phyloP scores from a whole-genome alignment of 345 rosid species.

The Euclidium syriacum region DNA sequence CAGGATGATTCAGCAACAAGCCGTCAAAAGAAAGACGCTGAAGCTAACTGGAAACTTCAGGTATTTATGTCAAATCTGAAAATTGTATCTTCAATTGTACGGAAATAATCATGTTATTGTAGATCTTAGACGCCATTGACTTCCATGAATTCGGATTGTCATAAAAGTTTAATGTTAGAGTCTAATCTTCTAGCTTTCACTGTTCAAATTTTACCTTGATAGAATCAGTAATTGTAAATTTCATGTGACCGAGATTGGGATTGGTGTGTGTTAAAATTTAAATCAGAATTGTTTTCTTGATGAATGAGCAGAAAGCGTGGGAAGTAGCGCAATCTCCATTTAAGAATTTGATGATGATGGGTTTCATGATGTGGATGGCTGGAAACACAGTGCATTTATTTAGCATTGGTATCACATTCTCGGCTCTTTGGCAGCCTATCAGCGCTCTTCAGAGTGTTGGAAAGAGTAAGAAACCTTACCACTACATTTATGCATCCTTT shows the following conservation, averaged over 20 bases:
- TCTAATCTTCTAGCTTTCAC: neutral
- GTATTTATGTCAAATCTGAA: slow-evolving; percentile 30
- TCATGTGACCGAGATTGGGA: neutral
- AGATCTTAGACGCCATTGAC: slow-evolving; percentile 7
- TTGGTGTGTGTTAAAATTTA: neutral
- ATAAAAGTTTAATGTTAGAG: neutral
- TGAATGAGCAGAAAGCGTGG: slow-evolving; percentile 89
- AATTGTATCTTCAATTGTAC: neutral
- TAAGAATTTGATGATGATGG: slow-evolving; percentile 99
- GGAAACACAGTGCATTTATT: slow-evolving; percentile 98
- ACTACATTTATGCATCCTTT: neutral
- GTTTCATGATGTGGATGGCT: slow-evolving; percentile 99
- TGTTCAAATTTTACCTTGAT: neutral
- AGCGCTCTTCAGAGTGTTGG: slow-evolving; percentile 97
- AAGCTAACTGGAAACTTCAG: slow-evolving; percentile 95
- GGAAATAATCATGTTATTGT: neutral
- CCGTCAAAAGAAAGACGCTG: slow-evolving; percentile 97
- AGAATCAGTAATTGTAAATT: neutral
- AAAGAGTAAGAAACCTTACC: slow-evolving; percentile 61
- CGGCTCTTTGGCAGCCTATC: slow-evolving; percentile 98
- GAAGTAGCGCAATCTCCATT: slow-evolving; percentile 98
- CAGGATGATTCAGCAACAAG: slow-evolving; percentile 82
- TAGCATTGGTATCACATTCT: slow-evolving; percentile 96
- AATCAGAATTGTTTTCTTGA: neutral
- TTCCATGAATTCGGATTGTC: neutral